These are phyloP conservation scores for Ganoderma leucocontextum DNA, from an alignment of 1,284 basidiomycete genomes.

Conservation along the genomic window DNA sequence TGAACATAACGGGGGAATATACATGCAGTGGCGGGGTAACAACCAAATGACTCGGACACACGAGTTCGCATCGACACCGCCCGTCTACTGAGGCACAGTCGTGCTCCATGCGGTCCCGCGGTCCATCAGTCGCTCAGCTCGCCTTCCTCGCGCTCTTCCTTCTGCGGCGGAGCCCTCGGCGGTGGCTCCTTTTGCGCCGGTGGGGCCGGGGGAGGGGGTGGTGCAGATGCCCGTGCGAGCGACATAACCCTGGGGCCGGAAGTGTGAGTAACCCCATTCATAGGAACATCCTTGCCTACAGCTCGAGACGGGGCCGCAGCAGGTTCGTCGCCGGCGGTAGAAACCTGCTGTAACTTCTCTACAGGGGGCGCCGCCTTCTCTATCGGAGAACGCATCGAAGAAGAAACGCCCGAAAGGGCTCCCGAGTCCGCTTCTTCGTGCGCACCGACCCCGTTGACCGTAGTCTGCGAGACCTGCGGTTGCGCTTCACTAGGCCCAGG, in stretches of 20 bases:
- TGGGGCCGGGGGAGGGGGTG: not conserved
- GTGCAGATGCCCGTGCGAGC: not conserved
- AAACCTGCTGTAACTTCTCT: not conserved
- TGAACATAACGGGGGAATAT: not conserved
- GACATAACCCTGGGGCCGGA: not conserved
- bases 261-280: slow-evolving; percentile 1
- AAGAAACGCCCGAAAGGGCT: not conserved
- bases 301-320: not conserved
- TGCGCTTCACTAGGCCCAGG: not conserved
- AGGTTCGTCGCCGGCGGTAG: not conserved
- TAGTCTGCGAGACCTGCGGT: not conserved
- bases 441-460: slow-evolving; percentile 8
- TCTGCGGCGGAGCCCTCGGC: slow-evolving; percentile 23
- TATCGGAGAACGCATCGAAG: not conserved
- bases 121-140: slow-evolving; percentile 52
- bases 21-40: not conserved
- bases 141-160: slow-evolving; percentile 52
- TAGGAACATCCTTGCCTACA: slow-evolving; percentile 2
- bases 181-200: not conserved
- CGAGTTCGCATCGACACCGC: not conserved
- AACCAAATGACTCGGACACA: not conserved
- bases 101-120: slow-evolving; percentile 2
- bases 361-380: slow-evolving; percentile 4
- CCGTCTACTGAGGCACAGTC: slow-evolving; percentile 2
- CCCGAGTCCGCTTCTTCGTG: slow-evolving; percentile 17